Percentiles rank a stretch among this genome's conserved stretches.
These are phyloP conservation scores for Hanseniaspora meyeri DNA, from an alignment of 805 yeast species.

Conservation along the genomic window DNA sequence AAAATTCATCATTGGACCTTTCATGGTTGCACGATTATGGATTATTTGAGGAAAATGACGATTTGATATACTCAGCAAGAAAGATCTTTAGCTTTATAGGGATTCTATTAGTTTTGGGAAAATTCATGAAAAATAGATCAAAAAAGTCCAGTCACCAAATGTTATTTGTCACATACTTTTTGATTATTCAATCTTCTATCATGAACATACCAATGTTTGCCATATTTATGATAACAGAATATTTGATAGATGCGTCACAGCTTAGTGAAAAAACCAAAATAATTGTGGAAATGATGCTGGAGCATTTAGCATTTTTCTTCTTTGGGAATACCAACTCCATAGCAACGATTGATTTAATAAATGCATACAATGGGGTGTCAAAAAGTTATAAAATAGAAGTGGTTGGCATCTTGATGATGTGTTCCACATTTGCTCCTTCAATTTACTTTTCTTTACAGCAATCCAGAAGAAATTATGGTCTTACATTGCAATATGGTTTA, in stretches of 20 bases:
- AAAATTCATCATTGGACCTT: slow-evolving; percentile 25
- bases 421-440: slow-evolving; percentile 78
- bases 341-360: slow-evolving; percentile 79
- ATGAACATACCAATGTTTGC: slow-evolving; percentile 40
- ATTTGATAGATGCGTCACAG: slow-evolving; percentile 2
- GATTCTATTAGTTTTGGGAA: neutral
- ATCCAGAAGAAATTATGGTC: slow-evolving; percentile 14
- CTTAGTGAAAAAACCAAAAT: slow-evolving; percentile 14
- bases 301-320: slow-evolving; percentile 70
- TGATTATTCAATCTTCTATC: slow-evolving; percentile 40
- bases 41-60: neutral
- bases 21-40: neutral
- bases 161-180: slow-evolving; percentile 27
- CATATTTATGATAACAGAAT: slow-evolving; percentile 25
- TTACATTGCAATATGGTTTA: slow-evolving; percentile 21
- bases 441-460: slow-evolving; percentile 59
- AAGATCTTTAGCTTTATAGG: neutral
- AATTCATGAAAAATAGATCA: neutral
- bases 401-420: slow-evolving; percentile 68
- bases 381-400: slow-evolving; percentile 48
- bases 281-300: slow-evolving; percentile 32
- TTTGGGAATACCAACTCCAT: slow-evolving; percentile 86
- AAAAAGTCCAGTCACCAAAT: neutral
- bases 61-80: neutral
- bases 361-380: slow-evolving; percentile 80